phyloP scores from a whole-genome alignment of 305 asterid genomes.

The Ilex paraguariensis region DNA sequence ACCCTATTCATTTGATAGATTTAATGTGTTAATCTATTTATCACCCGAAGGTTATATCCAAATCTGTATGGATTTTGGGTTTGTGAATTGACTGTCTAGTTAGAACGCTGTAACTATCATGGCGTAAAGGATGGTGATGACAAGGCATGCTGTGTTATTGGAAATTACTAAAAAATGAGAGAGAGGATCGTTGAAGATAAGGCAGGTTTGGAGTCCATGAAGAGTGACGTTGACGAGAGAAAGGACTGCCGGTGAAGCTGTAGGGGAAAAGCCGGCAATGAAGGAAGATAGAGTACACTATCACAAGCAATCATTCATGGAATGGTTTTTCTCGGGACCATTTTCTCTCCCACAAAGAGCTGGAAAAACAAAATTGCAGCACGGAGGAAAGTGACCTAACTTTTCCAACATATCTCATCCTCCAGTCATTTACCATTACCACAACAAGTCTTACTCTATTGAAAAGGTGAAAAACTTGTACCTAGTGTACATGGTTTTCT shows the following conservation, averaged over 20 bases:
- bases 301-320: slow-evolving; percentile 5
- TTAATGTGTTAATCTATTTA: too few relatives aligned
- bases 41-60: too few relatives aligned
- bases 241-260: background rate
- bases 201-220: background rate
- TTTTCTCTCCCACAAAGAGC: slow-evolving; percentile 10
- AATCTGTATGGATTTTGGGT: too few relatives aligned
- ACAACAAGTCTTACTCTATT: background rate
- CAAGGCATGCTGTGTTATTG: too few relatives aligned
- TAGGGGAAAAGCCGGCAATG: slow-evolving; percentile 6
- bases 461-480: too few relatives aligned
- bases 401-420: slow-evolving; percentile 6
- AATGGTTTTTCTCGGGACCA: slow-evolving; percentile 11
- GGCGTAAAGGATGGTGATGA: too few relatives aligned
- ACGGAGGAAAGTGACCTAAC: slow-evolving; percentile 22
- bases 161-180: too few relatives aligned
- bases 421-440: slow-evolving; percentile 6
- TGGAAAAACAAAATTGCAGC: slow-evolving; percentile 21
- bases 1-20: too few relatives aligned
- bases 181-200: background rate
- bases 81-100: too few relatives aligned
- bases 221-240: slow-evolving; percentile 17
- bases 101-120: too few relatives aligned
- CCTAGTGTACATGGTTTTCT: too few relatives aligned
- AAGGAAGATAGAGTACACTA: background rate